Percentiles rank a stretch among this genome's conserved stretches.
Evolutionary conservation across 1,284 basidiomycete genomes (phyloP).

Genomic region (Wolfiporia cocos): DNA sequence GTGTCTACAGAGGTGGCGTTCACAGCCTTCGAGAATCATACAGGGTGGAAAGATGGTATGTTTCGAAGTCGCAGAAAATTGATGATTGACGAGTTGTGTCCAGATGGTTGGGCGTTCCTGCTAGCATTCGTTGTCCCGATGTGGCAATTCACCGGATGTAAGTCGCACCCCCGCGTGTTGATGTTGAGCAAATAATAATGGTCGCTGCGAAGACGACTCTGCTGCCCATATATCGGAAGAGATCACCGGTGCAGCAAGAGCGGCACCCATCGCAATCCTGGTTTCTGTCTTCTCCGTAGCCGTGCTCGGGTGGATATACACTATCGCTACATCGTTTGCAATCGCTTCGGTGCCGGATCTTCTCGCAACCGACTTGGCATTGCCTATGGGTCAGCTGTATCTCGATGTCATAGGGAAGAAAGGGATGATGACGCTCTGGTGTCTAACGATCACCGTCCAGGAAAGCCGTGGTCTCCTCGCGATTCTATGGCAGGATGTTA

Average conservation of each 20-base stretch:
- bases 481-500: neutral
- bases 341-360: slow-evolving; percentile 47
- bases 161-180: slow-evolving; percentile 15
- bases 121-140: slow-evolving; percentile 68
- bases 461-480: slow-evolving; percentile 24
- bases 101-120: slow-evolving; percentile 72
- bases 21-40: slow-evolving; percentile 64
- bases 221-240: slow-evolving; percentile 76
- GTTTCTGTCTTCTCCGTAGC: slow-evolving; percentile 51
- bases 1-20: slow-evolving; percentile 66
- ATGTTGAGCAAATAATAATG: neutral
- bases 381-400: slow-evolving; percentile 69
- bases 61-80: slow-evolving; percentile 9
- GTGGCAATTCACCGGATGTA: slow-evolving; percentile 75
- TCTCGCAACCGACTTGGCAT: slow-evolving; percentile 41
- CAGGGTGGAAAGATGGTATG: slow-evolving; percentile 58
- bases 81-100: too few species aligned
- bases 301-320: slow-evolving; percentile 52
- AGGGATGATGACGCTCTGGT: slow-evolving; percentile 68
- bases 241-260: slow-evolving; percentile 53
- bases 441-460: slow-evolving; percentile 63
- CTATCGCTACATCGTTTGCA: slow-evolving; percentile 59
- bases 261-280: slow-evolving; percentile 74
- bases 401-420: slow-evolving; percentile 57
- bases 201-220: slow-evolving; percentile 46